Evolutionary conservation across 768 basidiomycete species (phyloP).

Genomic region (Termitomyces sp.): DNA sequence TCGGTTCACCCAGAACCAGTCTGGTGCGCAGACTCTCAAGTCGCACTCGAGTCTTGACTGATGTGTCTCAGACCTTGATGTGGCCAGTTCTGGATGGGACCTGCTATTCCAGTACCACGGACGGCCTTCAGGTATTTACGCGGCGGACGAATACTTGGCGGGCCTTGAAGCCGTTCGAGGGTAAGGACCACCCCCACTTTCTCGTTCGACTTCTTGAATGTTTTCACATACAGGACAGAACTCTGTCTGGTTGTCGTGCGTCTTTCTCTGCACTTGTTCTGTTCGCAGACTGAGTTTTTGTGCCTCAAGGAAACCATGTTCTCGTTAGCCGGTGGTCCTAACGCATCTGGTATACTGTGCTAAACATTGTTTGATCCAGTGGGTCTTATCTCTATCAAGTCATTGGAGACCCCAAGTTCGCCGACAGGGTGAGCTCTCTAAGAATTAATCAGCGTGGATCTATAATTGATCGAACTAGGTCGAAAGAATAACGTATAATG

Average conservation of each 20-base stretch:
- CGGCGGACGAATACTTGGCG: constrained; percentile 52
- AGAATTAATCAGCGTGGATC: background rate
- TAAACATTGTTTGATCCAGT: constrained; percentile 18
- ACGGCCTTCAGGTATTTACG: constrained; percentile 48
- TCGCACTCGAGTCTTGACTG: background rate
- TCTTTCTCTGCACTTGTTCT: background rate
- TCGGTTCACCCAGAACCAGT: constrained; percentile 50
- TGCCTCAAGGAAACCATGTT: constrained; percentile 49
- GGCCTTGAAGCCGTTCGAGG: constrained; percentile 50
- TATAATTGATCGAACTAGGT: constrained; percentile 16
- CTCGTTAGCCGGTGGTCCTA: constrained; percentile 30
- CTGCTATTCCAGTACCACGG: constrained; percentile 54
- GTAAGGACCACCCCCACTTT: constrained; percentile 19
- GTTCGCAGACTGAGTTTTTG: background rate
- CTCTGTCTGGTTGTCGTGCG: constrained; percentile 47
- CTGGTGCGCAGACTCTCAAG: constrained; percentile 25
- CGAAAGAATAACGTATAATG: constrained; percentile 44
- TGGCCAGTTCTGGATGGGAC: constrained; percentile 48
- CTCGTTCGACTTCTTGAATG: background rate
- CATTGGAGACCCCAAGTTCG: constrained; percentile 35
- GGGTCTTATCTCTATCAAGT: constrained; percentile 52
- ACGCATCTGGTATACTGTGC: background rate
- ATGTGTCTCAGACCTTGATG: constrained; percentile 33
- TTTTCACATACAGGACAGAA: constrained; percentile 33
- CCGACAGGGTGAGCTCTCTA: constrained; percentile 13